Base-by-base conservation (phyloP, 805 yeast genomes). In the Soucietia sequanensis region DNA sequence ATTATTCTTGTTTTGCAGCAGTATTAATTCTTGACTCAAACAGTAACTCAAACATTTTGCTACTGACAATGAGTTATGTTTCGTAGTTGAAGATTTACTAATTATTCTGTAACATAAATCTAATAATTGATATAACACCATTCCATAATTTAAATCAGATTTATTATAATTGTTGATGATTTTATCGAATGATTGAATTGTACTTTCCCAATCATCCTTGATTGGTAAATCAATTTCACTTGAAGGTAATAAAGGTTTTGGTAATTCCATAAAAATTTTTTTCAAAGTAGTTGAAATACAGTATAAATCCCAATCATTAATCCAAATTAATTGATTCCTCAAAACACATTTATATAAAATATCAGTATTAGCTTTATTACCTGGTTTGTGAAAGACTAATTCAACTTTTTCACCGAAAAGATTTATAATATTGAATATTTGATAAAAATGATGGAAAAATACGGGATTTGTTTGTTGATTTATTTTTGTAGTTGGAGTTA, bases 301-400 rank as follows among this genome's bases (percentile, higher is more conserved):
- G 41, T 66, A 65, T 8, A 81, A 64, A 33, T 78, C 78, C 67
- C 78, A 80, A 50, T 79, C 83, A 35, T 66, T 66, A 23, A 79
- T 60, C 58, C 76, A 67, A 20, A 79, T 50, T 21, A 68, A 46
- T 53, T 79, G 85, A 48, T 75, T 72, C 21, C 84, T 56, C 22
- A 66, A 70, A 16, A 78, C 71, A 25, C 81, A 72, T 41, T 67
- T 70, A 33, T 63, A 58, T 28, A 78, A 53, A 14, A 78, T 66
- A 32, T 68, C 62, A 2, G 76, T 66, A 31, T 62, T 57, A 23
- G 57, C 43, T 37, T 69, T 72, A 32, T 76, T 72, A 0, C 84
- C 84, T 1, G 83, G 83, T 42, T 65, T 70, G 42, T 76, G 77
- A 42, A 78, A 75, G 2, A 78, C 55, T 23, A 75, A 52, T 39